Conservation (phyloP, 2,329 filamentous ascomycete genomes). For the Aspergillus nomiae region DNA sequence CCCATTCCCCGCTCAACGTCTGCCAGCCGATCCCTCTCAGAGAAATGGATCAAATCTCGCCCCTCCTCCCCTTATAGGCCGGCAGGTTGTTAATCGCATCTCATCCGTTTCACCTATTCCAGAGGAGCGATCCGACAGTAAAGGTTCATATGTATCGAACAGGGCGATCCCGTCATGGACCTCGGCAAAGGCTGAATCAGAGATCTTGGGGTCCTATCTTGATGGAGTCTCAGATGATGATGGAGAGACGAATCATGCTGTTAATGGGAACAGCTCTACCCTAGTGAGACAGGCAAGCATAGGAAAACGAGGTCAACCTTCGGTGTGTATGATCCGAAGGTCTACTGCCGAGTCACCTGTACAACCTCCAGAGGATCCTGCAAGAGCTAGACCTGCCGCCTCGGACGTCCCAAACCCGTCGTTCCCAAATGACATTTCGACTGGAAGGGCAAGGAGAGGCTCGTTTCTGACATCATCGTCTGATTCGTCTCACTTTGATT, state of each 20-base stretch:
- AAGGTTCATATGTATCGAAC: slow-evolving; percentile 70
- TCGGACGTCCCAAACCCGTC: not conserved
- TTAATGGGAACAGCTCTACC: slow-evolving; percentile 25
- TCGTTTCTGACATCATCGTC: slow-evolving; percentile 25
- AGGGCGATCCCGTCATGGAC: slow-evolving; percentile 72
- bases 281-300: slow-evolving; percentile 46
- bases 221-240: slow-evolving; percentile 30
- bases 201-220: slow-evolving; percentile 45
- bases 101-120: slow-evolving; percentile 75
- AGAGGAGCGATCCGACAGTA: slow-evolving; percentile 63
- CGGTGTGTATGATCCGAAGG: slow-evolving; percentile 43
- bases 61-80: slow-evolving; percentile 24
- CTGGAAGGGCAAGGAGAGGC: slow-evolving; percentile 15
- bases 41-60: slow-evolving; percentile 33
- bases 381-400: not conserved
- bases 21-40: slow-evolving; percentile 26
- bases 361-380: slow-evolving; percentile 13
- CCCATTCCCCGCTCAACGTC: slow-evolving; percentile 20
- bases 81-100: slow-evolving; percentile 57
- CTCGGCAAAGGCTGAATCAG: slow-evolving; percentile 49
- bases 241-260: slow-evolving; percentile 15
- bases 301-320: slow-evolving; percentile 44
- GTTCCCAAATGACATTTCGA: slow-evolving; percentile 18
- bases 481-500: slow-evolving; percentile 29
- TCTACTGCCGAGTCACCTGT: slow-evolving; percentile 27